Evolutionary conservation across 257 asterid genomes (phyloP).

Genomic region (Plantago ovata): DNA sequence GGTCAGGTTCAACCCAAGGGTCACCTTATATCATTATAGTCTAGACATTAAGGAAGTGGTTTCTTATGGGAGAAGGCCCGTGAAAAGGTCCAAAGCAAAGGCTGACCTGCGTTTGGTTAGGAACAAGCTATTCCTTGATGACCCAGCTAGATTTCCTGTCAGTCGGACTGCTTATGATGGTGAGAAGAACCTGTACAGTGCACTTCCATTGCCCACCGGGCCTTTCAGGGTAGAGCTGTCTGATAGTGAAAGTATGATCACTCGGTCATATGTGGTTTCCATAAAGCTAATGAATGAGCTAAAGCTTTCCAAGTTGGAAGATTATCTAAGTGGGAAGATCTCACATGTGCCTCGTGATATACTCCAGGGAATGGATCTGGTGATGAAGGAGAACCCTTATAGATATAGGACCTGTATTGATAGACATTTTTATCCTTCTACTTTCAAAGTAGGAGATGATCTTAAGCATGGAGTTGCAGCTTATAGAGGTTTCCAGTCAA

Average conservation of each 20-base stretch:
- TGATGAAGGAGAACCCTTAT: slow-evolving; percentile 69
- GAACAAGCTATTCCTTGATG: slow-evolving; percentile 38
- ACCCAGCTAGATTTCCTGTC: slow-evolving; percentile 45
- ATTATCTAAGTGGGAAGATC: slow-evolving; percentile 42
- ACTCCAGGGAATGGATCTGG: slow-evolving; percentile 67
- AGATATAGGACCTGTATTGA: slow-evolving; percentile 39
- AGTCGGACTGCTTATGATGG: slow-evolving; percentile 63
- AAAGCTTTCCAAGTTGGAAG: slow-evolving; percentile 57
- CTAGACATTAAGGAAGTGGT: slow-evolving; percentile 39
- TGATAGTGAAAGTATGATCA: slow-evolving; percentile 30
- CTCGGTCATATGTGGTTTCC: slow-evolving; percentile 31
- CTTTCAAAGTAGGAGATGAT: slow-evolving; percentile 36
- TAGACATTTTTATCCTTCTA: slow-evolving; percentile 42
- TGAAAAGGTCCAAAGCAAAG: slow-evolving; percentile 31
- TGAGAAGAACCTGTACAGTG: slow-evolving; percentile 65
- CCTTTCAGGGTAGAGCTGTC: slow-evolving; percentile 41
- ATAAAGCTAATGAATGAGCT: slow-evolving; percentile 52
- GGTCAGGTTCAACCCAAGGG: slow-evolving; percentile 42
- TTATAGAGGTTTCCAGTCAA: slow-evolving; percentile 56
- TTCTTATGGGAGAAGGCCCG: slow-evolving; percentile 32
- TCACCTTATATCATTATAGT: slow-evolving; percentile 50
- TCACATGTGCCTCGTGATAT: slow-evolving; percentile 56
- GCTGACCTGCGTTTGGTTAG: slow-evolving; percentile 34
- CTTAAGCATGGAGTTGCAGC: slow-evolving; percentile 54
- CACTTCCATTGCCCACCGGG: slow-evolving; percentile 50